Base-by-base conservation (phyloP, 306 rosid species). In the Lathyrus tuberosus region DNA sequence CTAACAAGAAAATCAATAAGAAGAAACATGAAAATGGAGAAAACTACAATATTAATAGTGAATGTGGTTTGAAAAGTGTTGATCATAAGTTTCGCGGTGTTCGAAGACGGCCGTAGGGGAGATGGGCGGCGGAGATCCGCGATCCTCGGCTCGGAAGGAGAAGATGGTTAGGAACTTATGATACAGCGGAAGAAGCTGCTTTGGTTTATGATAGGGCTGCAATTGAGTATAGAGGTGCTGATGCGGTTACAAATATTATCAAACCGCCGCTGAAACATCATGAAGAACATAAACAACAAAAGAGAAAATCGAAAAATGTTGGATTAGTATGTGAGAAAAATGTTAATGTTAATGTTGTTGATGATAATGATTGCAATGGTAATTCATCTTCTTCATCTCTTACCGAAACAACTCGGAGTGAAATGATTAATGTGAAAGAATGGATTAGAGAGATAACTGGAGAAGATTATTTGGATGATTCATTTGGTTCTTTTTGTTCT, bases 91-190 rank as follows among this genome's bases (percentile, higher is more conserved):
- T 78, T 60, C 86, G 98, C 0, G 98, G 98, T 0, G 98, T 92
- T 2, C 74, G 98, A 2, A 92, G 90, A 30, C 62, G 92, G 15
- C 92, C 89, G 0, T 92, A 96, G 98, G 98, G 98, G 0, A 86
- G 85, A 65, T 92, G 92, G 92, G 92, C 98, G 0, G 98, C 96
- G 0, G 98, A 92, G 91, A 92, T 92, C 43, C 69, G 98, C 58
- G 95, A 89, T 78, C 92, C 96, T 2, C 0, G 7, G 0, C 12
- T 26, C 1, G n/a, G 7, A 0, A 46, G 3, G 2, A 41, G 79
- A 47, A 57, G 15, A 16, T 75, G 79, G 79, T 17, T 75, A 1
- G 74, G 74, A 0, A 75, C 78, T 5, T 74, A 4, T 5, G 72
- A 74, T 33, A 42, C 67, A 0, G 78, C 78, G 0, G 67, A 74